Evolutionary conservation across 164 flowering plant genomes (phyloP), one percentile per base, ranked within the genome.

Genomic region (Berberis thunbergii): DNA sequence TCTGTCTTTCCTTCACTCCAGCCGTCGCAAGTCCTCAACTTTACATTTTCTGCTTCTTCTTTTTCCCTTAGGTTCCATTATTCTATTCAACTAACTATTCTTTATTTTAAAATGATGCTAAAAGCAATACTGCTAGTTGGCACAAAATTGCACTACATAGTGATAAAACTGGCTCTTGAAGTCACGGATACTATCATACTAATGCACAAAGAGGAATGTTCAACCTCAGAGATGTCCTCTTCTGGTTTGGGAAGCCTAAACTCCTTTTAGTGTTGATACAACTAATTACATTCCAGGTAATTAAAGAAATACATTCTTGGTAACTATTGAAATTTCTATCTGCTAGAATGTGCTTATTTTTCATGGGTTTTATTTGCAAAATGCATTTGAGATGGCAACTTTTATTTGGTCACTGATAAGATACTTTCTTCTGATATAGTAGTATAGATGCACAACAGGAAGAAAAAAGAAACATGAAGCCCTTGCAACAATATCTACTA

Each of bases 341-440:
- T 6, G 43, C 42, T 11, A 67, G 9, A 4, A 8, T 57, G 3
- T 40, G 54, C 57, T 62, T 70, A 49, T 57, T 54, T 12, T 43
- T 61, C 60, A 49, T 43, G 6, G 5, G 49, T 26, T 26, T 26
- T 26, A 62, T 69, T 73, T 81, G 82, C 94, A 92, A 95, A 87
- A 89, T 67, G 96, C 98, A 61, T 84, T 86, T 73, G 95, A 89
- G 76, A 86, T 92, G 98, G 88, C 98, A 68, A 80, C 81, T 46
- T 89, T 83, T 60, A 57, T 89, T 39, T 92, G 98, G 98, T 89
- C 94, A 38, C 63, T 86, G 89, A 96, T 92, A 79, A 83, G 88
- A 46, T 61, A 65, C 12, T 44, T 43, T 13, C 7, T 2, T n/a
- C 11, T 1, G 1, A 2, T 52, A 12, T 52, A 52, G 4, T 52